Evolutionary conservation across 805 yeast genomes (phyloP), one percentile per base, ranked within the genome.

Genomic region (Priceomyces carsonii): DNA sequence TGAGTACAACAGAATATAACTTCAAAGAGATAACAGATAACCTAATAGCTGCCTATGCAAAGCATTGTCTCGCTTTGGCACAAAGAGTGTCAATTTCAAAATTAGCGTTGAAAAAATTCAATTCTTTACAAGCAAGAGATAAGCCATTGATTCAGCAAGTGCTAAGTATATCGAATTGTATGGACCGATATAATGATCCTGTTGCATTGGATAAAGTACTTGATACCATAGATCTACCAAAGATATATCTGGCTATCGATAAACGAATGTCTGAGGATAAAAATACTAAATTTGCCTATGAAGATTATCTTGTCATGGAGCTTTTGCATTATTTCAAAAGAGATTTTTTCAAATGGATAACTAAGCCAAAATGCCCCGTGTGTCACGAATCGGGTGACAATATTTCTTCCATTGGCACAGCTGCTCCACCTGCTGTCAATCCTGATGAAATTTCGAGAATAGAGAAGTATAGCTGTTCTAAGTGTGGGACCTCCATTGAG

Each of bases 301-400:
- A 67, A 27, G 73, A 68, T 43, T 48, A 44, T 14, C 35, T 68
- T 12, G 71, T 67, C 7, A 38, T 46, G 20, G 67, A 60, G 35
- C 39, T 59, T 3, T 50, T 68, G 12, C 43, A 45, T 14, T 68
- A 65, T 45, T 91, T 82, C 64, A 88, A 87, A 47, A 66, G 79
- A 25, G 82, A 77, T 26, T 89, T 86, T 63, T 91, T 91, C 63
- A 66, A 61, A 18, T 91, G 98, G 98, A 80, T 86, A 6, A 83
- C 84, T 48, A 71, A 71, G 23, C 88, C 93, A 0, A 54, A 65
- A 8, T 86, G 96, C 46, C 52, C 63, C 0, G 33, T 33, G 0
- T 85, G 95, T 55, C 69, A 66, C 0, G 59, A 59, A 15, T 53
- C 52, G 2, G 50, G 48, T 6, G 66, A 65, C 13, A 66, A 72